These are phyloP conservation scores for Pyronema omphalodes DNA, from an alignment of 495 filamentous ascomycete species.

Conservation along the genomic window DNA sequence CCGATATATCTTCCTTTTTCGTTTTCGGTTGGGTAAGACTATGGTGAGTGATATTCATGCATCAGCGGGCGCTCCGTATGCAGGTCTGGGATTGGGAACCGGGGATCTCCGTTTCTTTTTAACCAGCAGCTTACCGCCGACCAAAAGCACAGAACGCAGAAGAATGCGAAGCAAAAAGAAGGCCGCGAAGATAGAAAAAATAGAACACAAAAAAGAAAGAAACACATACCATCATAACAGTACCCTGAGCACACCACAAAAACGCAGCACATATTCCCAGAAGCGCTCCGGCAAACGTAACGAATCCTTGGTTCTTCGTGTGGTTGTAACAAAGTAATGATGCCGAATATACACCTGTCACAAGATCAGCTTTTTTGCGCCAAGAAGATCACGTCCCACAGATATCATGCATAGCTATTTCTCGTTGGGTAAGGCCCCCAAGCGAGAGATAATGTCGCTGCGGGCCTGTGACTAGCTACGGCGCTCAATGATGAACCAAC, in stretches of 20 bases:
- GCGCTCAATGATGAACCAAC: too few relatives aligned
- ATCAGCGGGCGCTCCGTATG: too few relatives aligned
- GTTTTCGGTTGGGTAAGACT: constrained; percentile 59
- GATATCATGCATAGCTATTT: too few relatives aligned
- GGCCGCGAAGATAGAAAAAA: too few relatives aligned
- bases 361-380: not conserved
- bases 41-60: constrained; percentile 3
- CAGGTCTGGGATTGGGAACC: not conserved
- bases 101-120: not conserved
- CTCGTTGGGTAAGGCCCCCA: too few relatives aligned
- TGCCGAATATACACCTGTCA: constrained; percentile 42
- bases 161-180: too few relatives aligned
- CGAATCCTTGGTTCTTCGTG: constrained; percentile 54
- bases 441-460: too few relatives aligned
- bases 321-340: constrained; percentile 70
- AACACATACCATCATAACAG: constrained; percentile 59
- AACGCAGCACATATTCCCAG: constrained; percentile 67
- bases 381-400: not conserved
- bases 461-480: too few relatives aligned
- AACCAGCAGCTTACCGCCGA: too few relatives aligned
- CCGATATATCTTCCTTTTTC: constrained; percentile 79
- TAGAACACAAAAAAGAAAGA: not conserved
- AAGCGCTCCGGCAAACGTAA: constrained; percentile 56
- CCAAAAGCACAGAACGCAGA: too few relatives aligned
- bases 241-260: constrained; percentile 82